A percentile compares a stretch with the other conserved stretches of the same genome.
phyloP scores from a whole-genome alignment of 352 stramenopile genomes.

The Pythium grandisporangium region DNA sequence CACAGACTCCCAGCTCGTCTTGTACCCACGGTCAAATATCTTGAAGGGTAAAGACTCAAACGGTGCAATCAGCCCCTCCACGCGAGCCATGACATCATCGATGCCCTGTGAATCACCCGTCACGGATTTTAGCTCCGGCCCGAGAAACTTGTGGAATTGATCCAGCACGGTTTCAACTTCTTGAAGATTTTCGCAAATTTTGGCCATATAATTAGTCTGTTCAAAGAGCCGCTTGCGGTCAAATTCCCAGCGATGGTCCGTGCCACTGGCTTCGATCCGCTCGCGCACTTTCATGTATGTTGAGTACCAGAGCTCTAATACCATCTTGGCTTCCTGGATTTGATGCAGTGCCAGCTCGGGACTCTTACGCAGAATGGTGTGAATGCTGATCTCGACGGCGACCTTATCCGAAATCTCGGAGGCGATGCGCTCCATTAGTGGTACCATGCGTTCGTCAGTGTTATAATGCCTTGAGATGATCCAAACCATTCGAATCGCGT shows the following conservation, averaged over 20 bases:
- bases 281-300: conserved; percentile 94
- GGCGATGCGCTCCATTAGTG: conserved; percentile 94
- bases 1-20: conserved; percentile 91
- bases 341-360: conserved; percentile 68
- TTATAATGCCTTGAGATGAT: conserved; percentile 97
- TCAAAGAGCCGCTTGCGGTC: conserved; percentile 93
- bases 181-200: conserved; percentile 91
- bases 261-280: conserved; percentile 91
- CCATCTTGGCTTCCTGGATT: conserved; percentile 87
- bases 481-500: conserved; percentile 96
- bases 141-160: conserved; percentile 95
- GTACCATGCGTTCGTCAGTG: conserved; percentile 95
- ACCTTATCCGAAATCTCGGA: conserved; percentile 93
- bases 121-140: conserved; percentile 92
- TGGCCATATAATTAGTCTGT: conserved; percentile 95
- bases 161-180: conserved; percentile 91
- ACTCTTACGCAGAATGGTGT: conserved; percentile 78
- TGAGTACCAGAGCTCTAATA: conserved; percentile 90
- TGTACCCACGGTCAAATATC: conserved; percentile 92
- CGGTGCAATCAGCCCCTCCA: conserved; percentile 76
- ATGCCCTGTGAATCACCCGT: conserved; percentile 92
- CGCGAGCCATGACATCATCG: conserved; percentile 88
- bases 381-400: conserved; percentile 86
- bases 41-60: conserved; percentile 89
- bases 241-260: conserved; percentile 95